Evolutionary conservation across 2,329 filamentous ascomycete species (phyloP), one percentile per base, ranked within the genome.

Genomic region (Calonectria pteridis): DNA sequence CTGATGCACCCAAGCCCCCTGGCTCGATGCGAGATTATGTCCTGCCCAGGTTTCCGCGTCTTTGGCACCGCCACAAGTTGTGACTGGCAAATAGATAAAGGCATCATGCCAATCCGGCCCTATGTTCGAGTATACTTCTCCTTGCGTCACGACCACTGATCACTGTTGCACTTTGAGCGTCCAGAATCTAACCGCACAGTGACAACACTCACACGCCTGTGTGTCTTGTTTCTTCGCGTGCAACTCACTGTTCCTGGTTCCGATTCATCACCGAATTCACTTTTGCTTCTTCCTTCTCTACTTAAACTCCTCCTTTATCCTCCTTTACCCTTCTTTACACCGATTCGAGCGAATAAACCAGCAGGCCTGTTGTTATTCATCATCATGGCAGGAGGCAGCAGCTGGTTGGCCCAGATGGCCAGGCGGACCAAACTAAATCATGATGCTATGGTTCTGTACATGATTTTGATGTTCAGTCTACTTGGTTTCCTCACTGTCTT

Each of bases 371-470:
- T 58, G 9, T 37, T 68, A 33, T 43, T 40, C 26, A 29, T 43
- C 20, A 73, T n/a, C 58, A 81, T 81, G 79, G 65, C 71, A 28
- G 71, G 71, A 40, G 67, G 65, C 37, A 63, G 72, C 26, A 65
- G 78, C 23, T 76, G 80, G 23, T 51, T 73, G 33, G 76, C 73
- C 59, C 80, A 77, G 67, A 73, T 81, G 43, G 77, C 77, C 40
- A 66, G 69, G 43, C 75, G 80, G n/a, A 72, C 59, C 28, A 69
- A 76, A 37, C 75, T 81, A 64, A 83, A 83, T 58, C 72, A 77
- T 35, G 73, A 82, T 53, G 75, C 77, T 11, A 77, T 81, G 69
- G 58, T 50, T 4, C 73, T 78, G 58, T 83, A 78, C 62, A 74
- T 79, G 4, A 72, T 68, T 6, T 66, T 75, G 6, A 74, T 81